Base-by-base conservation (phyloP, 106 monocot genomes). In the Apostasia shenzhenica region DNA sequence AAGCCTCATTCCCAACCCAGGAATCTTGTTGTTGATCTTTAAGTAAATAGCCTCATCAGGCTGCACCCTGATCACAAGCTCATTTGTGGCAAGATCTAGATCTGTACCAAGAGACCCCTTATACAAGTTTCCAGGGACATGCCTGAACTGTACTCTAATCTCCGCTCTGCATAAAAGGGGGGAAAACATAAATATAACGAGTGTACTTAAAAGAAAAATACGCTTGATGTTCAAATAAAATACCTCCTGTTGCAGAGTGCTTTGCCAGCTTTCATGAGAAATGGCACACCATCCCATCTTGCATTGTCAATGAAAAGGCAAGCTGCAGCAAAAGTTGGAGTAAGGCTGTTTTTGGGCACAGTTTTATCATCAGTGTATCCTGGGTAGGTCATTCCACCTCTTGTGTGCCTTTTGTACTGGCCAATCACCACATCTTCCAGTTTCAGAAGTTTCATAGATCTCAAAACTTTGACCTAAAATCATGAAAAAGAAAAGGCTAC, bases 181-280 rank as follows among this genome's bases (percentile, higher is more conserved):
- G 42, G 2, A 6, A 2, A 5, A 46, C 10, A 57, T 39, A 54
- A 2, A 66, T 11, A 55, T 43, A 49, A 2, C 14, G 46, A 60
- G 41, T 13, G 55, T 53, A 9, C 41, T 41, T 2, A 42, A 50
- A 6, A 56, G 6, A 44, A 3, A 69, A 44, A 44, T 26, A 26
- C 26, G 26, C 26, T 26, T 26, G 26, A 26, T 26, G 26, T 26
- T 26, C 26, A 69, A 12, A 1, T 14, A 68, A 9, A 53, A 45
- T 78, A 91, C 95, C 91, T 45, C 55, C 66, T 82, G 13, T 67
- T 79, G 65, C 92, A 77, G 65, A 95, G 74, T 44, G 91, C 95
- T 70, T 95, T 95, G 14, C 95, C 95, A 47, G 91, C 91, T 75
- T 95, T 95, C 95, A 95, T 88, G 6, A 95, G 87, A 78, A 94